Base-by-base conservation (phyloP, 2,329 filamentous ascomycete genomes). In the Fusarium anguioides region DNA sequence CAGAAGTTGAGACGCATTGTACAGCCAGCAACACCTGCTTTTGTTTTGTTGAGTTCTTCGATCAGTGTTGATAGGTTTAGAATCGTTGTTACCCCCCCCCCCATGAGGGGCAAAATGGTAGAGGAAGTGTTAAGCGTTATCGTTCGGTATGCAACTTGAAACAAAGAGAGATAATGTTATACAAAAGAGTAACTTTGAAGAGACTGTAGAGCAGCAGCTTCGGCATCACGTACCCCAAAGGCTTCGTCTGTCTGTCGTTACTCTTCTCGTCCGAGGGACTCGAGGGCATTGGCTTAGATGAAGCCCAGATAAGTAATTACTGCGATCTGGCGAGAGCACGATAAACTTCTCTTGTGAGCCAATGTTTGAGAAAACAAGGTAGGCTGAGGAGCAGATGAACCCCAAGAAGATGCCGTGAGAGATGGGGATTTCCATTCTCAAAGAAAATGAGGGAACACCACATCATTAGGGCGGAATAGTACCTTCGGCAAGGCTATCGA, bases 401-500 rank as follows among this genome's bases (percentile, higher is more conserved):
- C 27, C 46, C 29, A 21, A 37, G 24, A 49, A 39, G 36, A 36
- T 56, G 50, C 50, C 41, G 49, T 45, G 42, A 26, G n/a, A 41
- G 39, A 36, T 23, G 29, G 26, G 44, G 21, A n/a, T 29, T 52
- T 50, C 37, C 35, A 51, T 37, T 45, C 49, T 46, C 26, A 51
- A 63, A 31, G 33, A 56, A 46, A 60, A 49, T 41, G 35, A 18
- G 47, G 51, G 40, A 50, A 51, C 39, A 55, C 56, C 55, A 49
- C 26, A 29, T 49, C 23, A 20, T 18, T 24, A 58, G 21, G 12
- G 41, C 33, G 53, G 41, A 37, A 35, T 21, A 49, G 24, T 37
- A 33, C 24, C n/a, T n/a, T n/a, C n/a, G n/a, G 29, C 23, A 31
- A 35, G 41, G 33, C 29, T 61, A 27, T 46, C 33, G 20, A 35